Percentiles rank a stretch among this genome's conserved stretches.
Evolutionary conservation across 352 stramenopile genomes (phyloP).

Genomic region (Aphanomyces astaci): DNA sequence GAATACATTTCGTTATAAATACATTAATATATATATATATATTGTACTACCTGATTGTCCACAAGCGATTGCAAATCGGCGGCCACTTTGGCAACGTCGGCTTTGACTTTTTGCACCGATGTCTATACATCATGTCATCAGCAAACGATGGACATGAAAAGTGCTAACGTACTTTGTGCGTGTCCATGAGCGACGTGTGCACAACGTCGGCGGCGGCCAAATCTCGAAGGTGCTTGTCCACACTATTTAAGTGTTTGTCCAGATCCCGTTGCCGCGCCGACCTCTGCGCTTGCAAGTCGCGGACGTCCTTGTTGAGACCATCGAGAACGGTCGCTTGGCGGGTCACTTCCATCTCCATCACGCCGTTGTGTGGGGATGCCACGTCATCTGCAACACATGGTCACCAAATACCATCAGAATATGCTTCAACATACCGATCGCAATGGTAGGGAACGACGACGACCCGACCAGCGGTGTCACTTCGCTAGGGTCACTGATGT

Average conservation of each 20-base stretch:
- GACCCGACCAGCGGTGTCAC: neutral
- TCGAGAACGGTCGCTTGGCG: neutral
- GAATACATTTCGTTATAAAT: too few relatives aligned
- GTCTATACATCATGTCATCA: neutral
- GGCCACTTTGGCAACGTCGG: slow-evolving; percentile 9
- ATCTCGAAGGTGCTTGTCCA: neutral
- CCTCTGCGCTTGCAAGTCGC: neutral
- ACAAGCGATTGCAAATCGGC: slow-evolving; percentile 1
- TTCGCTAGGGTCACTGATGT: too few relatives aligned
- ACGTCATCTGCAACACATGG: neutral
- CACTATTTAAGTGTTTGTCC: neutral
- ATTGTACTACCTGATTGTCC: slow-evolving; percentile 22
- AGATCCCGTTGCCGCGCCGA: neutral
- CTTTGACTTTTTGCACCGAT: neutral
- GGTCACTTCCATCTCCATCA: neutral
- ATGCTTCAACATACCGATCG: too few relatives aligned
- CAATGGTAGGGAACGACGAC: neutral
- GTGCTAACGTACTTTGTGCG: neutral
- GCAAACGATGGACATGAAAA: neutral
- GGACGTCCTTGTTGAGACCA: neutral
- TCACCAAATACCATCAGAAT: too few relatives aligned
- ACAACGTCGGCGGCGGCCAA: neutral
- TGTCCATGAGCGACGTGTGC: neutral
- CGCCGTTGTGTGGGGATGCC: neutral
- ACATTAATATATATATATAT: too few relatives aligned